Base-by-base conservation (phyloP, 2,329 filamentous ascomycete species). In the Phaeosphaeria sp. region DNA sequence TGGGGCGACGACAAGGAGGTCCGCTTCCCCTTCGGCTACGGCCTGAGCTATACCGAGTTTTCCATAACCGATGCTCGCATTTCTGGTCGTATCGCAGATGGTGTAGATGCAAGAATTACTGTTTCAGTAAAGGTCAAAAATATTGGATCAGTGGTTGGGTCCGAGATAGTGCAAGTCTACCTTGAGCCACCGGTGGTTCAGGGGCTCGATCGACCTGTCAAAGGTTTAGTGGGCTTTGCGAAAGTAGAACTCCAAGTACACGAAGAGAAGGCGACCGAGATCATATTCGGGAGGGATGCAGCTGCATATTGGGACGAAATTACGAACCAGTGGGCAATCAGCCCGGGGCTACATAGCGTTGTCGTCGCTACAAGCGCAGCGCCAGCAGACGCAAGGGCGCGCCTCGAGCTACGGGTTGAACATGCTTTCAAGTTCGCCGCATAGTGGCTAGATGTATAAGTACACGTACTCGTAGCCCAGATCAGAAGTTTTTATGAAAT, bases 291-390 rank as follows among this genome's bases (percentile, higher is more conserved):
- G 59, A 84, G 84, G 68, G 91, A 90, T 77, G 87, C 90, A 54
- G 87, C 86, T 0, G 84, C 86, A 53, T 92, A 88, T 77, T 92
- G 87, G 82, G 88, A 91, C 64, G 90, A 92, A 78, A 83, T 85
- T 60, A 79, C 85, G 13, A 81, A 84, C 54, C 80, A 86, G 67
- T 93, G 89, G 89, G 83, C 85, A 20, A 84, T 84, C 1, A 89
- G 91, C 77, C 82, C 83, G 70, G 90, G 89, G 27, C 79, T 80
- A 48, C 92, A 91, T 71, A 83, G 84, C 55, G 81, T 91, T 17
- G 75, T 87, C 53, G 84, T 91, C 2, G 83, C 59, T 21, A 62
- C 58, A 27, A 67, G 64, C 18, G 52, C 56, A 15, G 1, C 25
- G 0, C 54, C 63, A 0, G 75, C 81, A 0, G 25, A 49, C 30